These are phyloP conservation scores for Chalciporus pseudorubinellus DNA, from an alignment of 768 basidiomycete species.

Conservation along the genomic window DNA sequence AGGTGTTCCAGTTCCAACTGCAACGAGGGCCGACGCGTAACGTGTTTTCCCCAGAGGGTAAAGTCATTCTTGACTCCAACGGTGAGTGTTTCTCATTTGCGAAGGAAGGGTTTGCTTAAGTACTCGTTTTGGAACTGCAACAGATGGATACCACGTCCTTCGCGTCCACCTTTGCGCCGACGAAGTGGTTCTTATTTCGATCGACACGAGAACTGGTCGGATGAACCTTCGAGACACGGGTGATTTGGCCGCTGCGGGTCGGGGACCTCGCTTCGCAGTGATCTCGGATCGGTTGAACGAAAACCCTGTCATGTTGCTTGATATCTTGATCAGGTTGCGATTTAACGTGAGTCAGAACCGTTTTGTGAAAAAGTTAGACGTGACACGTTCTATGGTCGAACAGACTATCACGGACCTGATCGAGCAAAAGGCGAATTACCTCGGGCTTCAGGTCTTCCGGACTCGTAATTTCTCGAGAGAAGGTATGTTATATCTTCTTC, in stretches of 20 bases:
- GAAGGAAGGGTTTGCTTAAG: background rate
- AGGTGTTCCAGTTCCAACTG: slow-evolving; percentile 52
- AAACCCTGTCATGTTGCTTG: slow-evolving; percentile 56
- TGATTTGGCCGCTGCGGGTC: slow-evolving; percentile 70
- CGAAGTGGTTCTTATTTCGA: slow-evolving; percentile 70
- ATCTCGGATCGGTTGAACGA: slow-evolving; percentile 68
- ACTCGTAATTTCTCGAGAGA: slow-evolving; percentile 63
- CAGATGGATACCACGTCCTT: slow-evolving; percentile 58
- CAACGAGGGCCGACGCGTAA: slow-evolving; percentile 47
- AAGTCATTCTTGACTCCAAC: slow-evolving; percentile 53
- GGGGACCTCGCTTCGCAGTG: slow-evolving; percentile 61
- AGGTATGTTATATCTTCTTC: slow-evolving; percentile 40
- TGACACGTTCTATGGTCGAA: background rate
- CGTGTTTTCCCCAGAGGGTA: slow-evolving; percentile 62
- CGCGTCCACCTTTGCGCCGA: slow-evolving; percentile 72
- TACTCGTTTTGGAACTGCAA: background rate
- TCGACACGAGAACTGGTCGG: slow-evolving; percentile 78
- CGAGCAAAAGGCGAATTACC: slow-evolving; percentile 82
- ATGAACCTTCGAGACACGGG: slow-evolving; percentile 79
- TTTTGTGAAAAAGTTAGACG: slow-evolving; percentile 1
- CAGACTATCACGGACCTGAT: slow-evolving; percentile 82
- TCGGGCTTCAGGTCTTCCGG: slow-evolving; percentile 76
- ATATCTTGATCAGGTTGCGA: slow-evolving; percentile 57
- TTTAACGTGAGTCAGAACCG: slow-evolving; percentile 49
- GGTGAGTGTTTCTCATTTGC: slow-evolving; percentile 37